Evolutionary conservation across 2,329 filamentous ascomycete genomes (phyloP), one percentile per base, ranked within the genome.

Genomic region (Xylariaceae sp.): DNA sequence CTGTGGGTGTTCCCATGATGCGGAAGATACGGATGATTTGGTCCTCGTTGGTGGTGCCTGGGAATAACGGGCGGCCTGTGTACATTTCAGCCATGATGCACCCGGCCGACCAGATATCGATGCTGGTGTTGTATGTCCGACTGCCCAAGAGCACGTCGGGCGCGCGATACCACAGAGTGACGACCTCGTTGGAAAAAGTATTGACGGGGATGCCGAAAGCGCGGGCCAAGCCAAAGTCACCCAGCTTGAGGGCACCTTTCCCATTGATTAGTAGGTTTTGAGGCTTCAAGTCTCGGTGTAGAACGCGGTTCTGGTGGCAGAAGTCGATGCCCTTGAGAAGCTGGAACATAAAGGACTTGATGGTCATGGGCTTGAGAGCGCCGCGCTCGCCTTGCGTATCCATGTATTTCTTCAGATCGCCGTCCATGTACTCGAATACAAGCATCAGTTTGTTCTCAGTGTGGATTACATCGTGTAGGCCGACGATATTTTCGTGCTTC

Each of bases 81-180:
- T 94, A 97, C 90, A 98, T 96, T 70, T 98, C 93, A 8, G 93
- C 93, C 93, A 98, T 97, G 74, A 98, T 98, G 68, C 93, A 98
- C 45, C 93, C 93, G 6, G 93, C 93, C 6, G 89, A 95, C 93
- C 93, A 98, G 64, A 98, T 97, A 63, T 98, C 93, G 66, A 98
- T 97, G 70, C 89, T 95, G n/a, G 93, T 98, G 70, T 95, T 98
- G 73, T 98, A 98, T 19, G 93, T 97, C 55, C 93, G 77, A 60
- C 87, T 93, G 42, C 93, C 93, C 37, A 98, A 79, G 41, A 98
- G 79, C 37, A 98, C 93, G 60, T 98, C 93, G 0, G 93, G 93
- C 1, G 93, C 93, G 35, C 93, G 87, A 67, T 98, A 98, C 92
- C 92, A 97, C 16, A 97, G 76, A 1, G 93, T 97, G 35, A 97